Evolutionary conservation across 345 rosid genomes (phyloP), one percentile per base, ranked within the genome.

Genomic region (Dovyalis caffra): DNA sequence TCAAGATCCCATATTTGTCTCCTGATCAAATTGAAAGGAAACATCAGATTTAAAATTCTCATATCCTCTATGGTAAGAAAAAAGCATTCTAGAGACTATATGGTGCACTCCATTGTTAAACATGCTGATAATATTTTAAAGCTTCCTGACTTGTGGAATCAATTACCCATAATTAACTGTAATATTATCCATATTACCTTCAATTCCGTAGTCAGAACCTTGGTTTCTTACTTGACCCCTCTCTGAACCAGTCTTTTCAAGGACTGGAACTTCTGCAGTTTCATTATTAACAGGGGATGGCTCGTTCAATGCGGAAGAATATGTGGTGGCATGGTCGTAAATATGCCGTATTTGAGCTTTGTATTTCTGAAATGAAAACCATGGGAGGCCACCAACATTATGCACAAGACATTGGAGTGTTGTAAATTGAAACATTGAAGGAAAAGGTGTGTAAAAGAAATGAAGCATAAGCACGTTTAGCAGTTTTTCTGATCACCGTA

Each of bases 341-440:
- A 77, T 31, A 18, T 29, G 79, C 38, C 77, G 74, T 47, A 80
- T 71, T 69, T 79, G 84, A 72, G 69, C 28, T 78, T 77, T 88
- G 75, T 82, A 79, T 79, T 83, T 88, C 92, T 90, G 83, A 38
- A 80, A 80, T 10, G 58, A 28, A 3, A 58, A 67, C 65, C 5
- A 33, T 53, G 28, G 0, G 14, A 25, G 32, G 11, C 8, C 14
- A 14, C 8, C 28, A 49, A 3, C 31, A 61, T 25, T 4, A 9
- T 28, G 21, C 57, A 1, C 14, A 34, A 34, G 6, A 34, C 6
- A 5, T 34, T 5, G 35, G 35, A 34, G 5, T 34, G 35, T 49
- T 49, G 57, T 1, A 49, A 9, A 49, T 3, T 49, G 57, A 16
- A 49, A 49, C 21, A 47, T 11, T 47, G 9, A 47, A 49, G 57